Evolutionary conservation across 805 yeast genomes (phyloP), one percentile per base, ranked within the genome.

Genomic region (Nakazawaea ernobii): DNA sequence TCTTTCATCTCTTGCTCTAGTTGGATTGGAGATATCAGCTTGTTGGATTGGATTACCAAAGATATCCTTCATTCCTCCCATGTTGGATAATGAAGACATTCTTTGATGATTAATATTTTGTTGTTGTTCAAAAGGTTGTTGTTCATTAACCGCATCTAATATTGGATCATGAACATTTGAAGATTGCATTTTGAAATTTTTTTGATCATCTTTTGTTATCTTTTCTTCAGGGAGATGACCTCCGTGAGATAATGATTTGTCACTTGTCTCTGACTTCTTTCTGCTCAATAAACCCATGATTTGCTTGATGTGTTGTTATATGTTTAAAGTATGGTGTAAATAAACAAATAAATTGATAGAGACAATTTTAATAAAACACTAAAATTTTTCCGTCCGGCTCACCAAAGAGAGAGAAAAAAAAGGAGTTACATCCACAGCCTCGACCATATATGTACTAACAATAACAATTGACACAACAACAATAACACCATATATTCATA

Each of bases 11-110:
- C 99, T 79, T 17, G 86, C 69, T 59, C 99, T 78, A 6, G 97
- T 83, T 28, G 99, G 99, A 62, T 94, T 94, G 35, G 96, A 88
- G 55, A 85, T 74, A 63, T 94, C 99, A 7, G 95, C 86, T 53
- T 79, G 80, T 2, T 61, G 61, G 58, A 94, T 94, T 6, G 84
- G 80, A 50, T 78, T 77, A 17, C 99, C 99, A 64, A 91, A 92
- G 38, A 88, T 81, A 63, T 94, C 99, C 55, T 78, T 79, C 57
- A 81, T 60, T 28, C 82, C 81, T 37, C 70, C 72, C 41, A 77
- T 71, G 28, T 77, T 80, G 6, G 44, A 32, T 44, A 65, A 49
- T 17, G 69, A 65, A 7, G 65, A 55, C 43, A 53, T 59, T 57
- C 70, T 59, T 38, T 61, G 61, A 49, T 66, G 71, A 27, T 55